Evolutionary conservation across 306 rosid species (phyloP), one percentile per base, ranked within the genome.

Genomic region (Castanospermum australe): DNA sequence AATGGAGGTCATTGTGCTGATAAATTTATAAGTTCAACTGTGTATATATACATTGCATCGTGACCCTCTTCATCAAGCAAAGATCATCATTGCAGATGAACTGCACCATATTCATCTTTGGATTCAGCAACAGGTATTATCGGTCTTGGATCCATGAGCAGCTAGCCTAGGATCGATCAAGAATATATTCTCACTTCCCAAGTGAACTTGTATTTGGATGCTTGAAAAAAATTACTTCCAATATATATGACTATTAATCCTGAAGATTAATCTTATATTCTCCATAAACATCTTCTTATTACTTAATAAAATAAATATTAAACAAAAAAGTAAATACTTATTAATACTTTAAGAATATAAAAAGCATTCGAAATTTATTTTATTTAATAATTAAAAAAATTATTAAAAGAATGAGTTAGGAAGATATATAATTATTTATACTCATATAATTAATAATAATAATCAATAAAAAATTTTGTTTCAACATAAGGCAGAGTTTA

Each of bases 151-250:
- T 79, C 71, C 50, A 72, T 61, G 80, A 51, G 45, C 52, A 55
- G 22, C 84, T 51, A 55, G 22, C 84, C 81, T 79, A 64, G 90
- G 87, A 86, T 90, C 87, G 80, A 80, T 86, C 79, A 64, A 81
- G 67, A 71, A 67, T 30, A 60, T 63, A 73, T 74, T 76, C 88
- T 85, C 78, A 74, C 45, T 75, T 76, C 54, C 79, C 89, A 20
- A 80, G 79, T 81, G 73, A 45, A 71, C 48, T 71, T 60, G 69
- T 55, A 66, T 70, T 41, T 76, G 79, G 71, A 12, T 44, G 45
- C 22, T 45, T 24, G 30, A 65, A 56, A 75, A 67, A 3, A n/a
- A 32, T 4, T 0, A n/a, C 9, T n/a, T 20, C 76, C 63, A 50
- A 32, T 47, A 5, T n/a, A 5, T 4, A 35, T 35, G 39, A 48